A percentile compares a stretch with the other conserved stretches of the same genome.
These are phyloP conservation scores for Aureobasidium musti DNA, from an alignment of 2,329 filamentous ascomycete genomes.

Conservation along the genomic window DNA sequence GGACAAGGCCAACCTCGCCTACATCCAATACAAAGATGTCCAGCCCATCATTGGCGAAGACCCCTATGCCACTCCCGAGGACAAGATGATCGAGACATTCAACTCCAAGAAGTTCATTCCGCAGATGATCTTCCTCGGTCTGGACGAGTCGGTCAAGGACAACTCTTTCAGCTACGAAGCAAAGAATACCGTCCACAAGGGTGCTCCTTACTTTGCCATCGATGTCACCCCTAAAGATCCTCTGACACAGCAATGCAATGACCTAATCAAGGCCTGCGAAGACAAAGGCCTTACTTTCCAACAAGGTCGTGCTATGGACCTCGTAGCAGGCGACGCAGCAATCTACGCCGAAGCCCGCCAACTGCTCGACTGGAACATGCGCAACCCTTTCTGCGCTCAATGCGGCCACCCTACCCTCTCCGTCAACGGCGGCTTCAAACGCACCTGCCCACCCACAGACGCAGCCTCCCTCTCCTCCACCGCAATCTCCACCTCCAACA, in stretches of 20 bases:
- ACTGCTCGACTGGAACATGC: constrained; percentile 88
- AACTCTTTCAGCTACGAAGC: constrained; percentile 63
- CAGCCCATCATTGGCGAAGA: constrained; percentile 68
- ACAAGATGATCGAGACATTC: constrained; percentile 69
- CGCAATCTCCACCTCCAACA: constrained; percentile 40
- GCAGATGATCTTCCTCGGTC: constrained; percentile 78
- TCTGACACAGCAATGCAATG: constrained; percentile 62
- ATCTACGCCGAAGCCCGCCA: constrained; percentile 88
- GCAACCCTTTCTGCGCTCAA: constrained; percentile 87
- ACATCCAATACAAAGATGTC: constrained; percentile 69
- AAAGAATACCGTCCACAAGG: constrained; percentile 67
- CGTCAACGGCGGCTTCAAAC: constrained; percentile 77
- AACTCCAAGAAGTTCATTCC: constrained; percentile 69
- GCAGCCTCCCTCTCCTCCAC: constrained; percentile 49
- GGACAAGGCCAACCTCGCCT: constrained; percentile 64
- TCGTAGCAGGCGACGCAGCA: constrained; percentile 69
- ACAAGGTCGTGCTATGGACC: constrained; percentile 64
- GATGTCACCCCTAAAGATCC: constrained; percentile 73
- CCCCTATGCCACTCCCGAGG: constrained; percentile 70
- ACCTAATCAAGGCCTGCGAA: constrained; percentile 61
- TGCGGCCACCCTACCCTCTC: constrained; percentile 83
- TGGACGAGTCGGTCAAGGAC: constrained; percentile 64
- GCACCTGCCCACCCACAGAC: constrained; percentile 73
- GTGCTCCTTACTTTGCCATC: constrained; percentile 83
- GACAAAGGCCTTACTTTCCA: constrained; percentile 66